Evolutionary conservation across 805 yeast genomes (phyloP).

Genomic region (Zygoascus biomembranicola): DNA sequence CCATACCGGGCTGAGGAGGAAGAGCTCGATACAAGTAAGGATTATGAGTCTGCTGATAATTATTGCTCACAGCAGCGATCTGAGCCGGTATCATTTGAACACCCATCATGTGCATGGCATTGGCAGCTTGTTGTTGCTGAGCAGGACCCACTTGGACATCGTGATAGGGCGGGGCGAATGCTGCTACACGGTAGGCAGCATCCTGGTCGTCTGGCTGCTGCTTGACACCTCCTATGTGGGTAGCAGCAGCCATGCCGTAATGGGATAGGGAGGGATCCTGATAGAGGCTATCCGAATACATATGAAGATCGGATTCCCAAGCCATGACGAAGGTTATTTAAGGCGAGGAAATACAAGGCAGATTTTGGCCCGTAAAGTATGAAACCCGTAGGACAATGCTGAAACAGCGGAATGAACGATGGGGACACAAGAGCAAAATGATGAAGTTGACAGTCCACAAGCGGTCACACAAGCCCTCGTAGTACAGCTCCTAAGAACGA

Average conservation of each 20-base stretch:
- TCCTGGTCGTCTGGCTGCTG: background rate
- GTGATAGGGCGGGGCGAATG: background rate
- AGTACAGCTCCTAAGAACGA: background rate
- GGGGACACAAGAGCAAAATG: background rate
- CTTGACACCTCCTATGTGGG: background rate
- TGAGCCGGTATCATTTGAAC: background rate
- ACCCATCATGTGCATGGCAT: background rate
- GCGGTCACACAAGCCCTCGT: background rate
- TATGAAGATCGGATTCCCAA: background rate
- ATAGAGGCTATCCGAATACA: background rate
- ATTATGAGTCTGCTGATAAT: background rate
- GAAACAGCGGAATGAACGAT: background rate
- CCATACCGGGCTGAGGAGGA: background rate
- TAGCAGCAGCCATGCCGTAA: background rate
- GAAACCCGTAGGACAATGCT: background rate
- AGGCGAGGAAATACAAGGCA: background rate
- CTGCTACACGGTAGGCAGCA: background rate
- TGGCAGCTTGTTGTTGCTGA: background rate
- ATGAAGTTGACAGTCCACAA: background rate
- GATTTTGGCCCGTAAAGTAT: background rate
- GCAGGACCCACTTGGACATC: background rate
- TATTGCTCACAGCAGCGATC: background rate
- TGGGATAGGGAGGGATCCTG: background rate
- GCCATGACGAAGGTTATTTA: background rate
- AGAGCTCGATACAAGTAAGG: conserved; percentile 1